A percentile compares a stretch with the other conserved stretches of the same genome.
phyloP scores from a whole-genome alignment of 805 yeast genomes.

The Cyberlindnera meyerae region DNA sequence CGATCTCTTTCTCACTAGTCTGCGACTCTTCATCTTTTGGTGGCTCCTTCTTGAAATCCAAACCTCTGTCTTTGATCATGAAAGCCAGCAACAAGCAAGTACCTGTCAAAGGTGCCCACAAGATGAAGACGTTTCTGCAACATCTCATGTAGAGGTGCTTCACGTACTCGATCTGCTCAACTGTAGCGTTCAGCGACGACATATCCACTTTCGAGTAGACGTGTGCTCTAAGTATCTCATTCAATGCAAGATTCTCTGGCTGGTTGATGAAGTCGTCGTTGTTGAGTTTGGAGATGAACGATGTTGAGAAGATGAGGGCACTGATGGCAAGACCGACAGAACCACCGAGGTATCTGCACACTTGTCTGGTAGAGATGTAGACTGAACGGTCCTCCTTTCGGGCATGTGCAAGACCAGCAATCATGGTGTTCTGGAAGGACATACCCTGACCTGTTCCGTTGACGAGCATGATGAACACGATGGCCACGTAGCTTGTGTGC shows the following conservation, averaged over 20 bases:
- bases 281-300: conserved; percentile 9
- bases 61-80: conserved; percentile 17
- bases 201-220: conserved; percentile 17
- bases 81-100: conserved; percentile 11
- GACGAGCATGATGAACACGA: conserved; percentile 32
- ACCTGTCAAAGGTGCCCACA: conserved; percentile 21
- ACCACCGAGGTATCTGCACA: conserved; percentile 57
- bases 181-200: conserved; percentile 2
- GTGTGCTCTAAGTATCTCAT: conserved; percentile 12
- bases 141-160: conserved; percentile 17
- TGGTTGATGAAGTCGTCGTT: conserved; percentile 14
- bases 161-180: conserved; percentile 12
- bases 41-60: conserved; percentile 8
- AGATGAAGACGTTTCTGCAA: conserved; percentile 13
- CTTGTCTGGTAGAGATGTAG: conserved; percentile 52
- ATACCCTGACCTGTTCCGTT: conserved; percentile 36
- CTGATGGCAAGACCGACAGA: conserved; percentile 50
- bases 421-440: conserved; percentile 18
- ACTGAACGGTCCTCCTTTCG: conserved; percentile 53
- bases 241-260: conserved; percentile 8
- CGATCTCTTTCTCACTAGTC: background rate
- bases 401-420: conserved; percentile 40
- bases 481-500: conserved; percentile 27
- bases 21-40: background rate
- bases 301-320: conserved; percentile 21